Conservation (phyloP, 495 filamentous ascomycete species). For the Penicillium bialowiezense region DNA sequence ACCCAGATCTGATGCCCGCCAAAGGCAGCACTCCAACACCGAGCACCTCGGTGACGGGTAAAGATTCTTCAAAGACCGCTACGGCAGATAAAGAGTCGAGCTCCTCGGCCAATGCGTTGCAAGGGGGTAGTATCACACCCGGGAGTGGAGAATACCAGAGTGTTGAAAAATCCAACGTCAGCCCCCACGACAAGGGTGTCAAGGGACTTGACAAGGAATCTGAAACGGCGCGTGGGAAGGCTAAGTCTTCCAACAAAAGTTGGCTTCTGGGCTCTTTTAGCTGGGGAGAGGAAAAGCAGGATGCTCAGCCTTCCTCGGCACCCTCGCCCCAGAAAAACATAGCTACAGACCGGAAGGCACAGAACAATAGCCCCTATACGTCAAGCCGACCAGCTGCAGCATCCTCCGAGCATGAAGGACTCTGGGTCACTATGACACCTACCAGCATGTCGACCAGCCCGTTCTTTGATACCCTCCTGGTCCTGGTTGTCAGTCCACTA, state of each 20-base stretch:
- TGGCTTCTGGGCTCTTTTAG: constrained; percentile 42
- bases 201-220: constrained; percentile 10
- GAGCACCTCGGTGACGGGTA: constrained; percentile 20
- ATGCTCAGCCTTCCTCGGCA: constrained; percentile 11
- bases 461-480: constrained; percentile 92
- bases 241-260: constrained; percentile 14
- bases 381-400: constrained; percentile 14
- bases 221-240: neutral
- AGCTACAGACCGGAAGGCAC: constrained; percentile 11
- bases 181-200: constrained; percentile 13
- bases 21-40: constrained; percentile 30
- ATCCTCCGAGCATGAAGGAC: constrained; percentile 64
- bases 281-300: constrained; percentile 23
- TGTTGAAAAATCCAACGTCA: constrained; percentile 29
- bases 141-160: constrained; percentile 71
- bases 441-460: constrained; percentile 87
- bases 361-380: constrained; percentile 4
- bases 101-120: constrained; percentile 42
- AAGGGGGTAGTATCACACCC: constrained; percentile 71
- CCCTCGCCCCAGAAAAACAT: constrained; percentile 2
- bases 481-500: constrained; percentile 87
- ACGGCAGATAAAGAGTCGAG: constrained; percentile 26
- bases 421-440: constrained; percentile 94
- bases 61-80: constrained; percentile 23
- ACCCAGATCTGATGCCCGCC: constrained; percentile 67